Evolutionary conservation across 352 stramenopile genomes (phyloP).

Genomic region (Pythium dissotocum): DNA sequence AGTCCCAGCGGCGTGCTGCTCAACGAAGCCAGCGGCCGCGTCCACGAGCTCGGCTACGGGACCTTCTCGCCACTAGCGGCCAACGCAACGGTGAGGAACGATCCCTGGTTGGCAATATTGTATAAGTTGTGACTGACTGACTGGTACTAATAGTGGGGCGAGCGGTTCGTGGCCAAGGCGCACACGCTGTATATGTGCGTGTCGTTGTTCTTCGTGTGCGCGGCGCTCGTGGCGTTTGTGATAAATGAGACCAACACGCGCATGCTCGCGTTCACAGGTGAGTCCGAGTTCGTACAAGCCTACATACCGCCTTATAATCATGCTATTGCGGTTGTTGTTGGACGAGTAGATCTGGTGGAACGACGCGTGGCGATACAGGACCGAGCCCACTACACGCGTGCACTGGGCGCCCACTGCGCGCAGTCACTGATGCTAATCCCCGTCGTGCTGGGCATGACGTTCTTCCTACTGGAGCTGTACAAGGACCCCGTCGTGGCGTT

Average conservation of each 20-base stretch:
- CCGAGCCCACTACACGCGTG: constrained; percentile 16
- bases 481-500: constrained; percentile 91
- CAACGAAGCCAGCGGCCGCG: constrained; percentile 50
- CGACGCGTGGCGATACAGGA: constrained; percentile 72
- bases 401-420: constrained; percentile 81
- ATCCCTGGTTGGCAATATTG: too few relatives aligned
- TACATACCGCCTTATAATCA: neutral
- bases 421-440: constrained; percentile 94
- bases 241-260: constrained; percentile 92
- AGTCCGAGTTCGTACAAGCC: neutral
- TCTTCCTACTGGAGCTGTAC: constrained; percentile 96
- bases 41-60: constrained; percentile 74
- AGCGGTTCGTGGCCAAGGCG: constrained; percentile 78
- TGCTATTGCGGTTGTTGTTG: neutral
- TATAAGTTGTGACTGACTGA: neutral
- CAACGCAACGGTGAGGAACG: constrained; percentile 28
- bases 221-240: constrained; percentile 92
- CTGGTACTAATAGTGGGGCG: constrained; percentile 32
- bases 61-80: constrained; percentile 45
- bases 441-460: constrained; percentile 94
- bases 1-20: constrained; percentile 66
- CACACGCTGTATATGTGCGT: constrained; percentile 88
- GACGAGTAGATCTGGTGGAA: constrained; percentile 71
- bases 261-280: constrained; percentile 92
- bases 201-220: constrained; percentile 94